A percentile compares a stretch with the other conserved stretches of the same genome.
phyloP scores from a whole-genome alignment of 768 basidiomycete species.

The Neoboletus brunneissimus region DNA sequence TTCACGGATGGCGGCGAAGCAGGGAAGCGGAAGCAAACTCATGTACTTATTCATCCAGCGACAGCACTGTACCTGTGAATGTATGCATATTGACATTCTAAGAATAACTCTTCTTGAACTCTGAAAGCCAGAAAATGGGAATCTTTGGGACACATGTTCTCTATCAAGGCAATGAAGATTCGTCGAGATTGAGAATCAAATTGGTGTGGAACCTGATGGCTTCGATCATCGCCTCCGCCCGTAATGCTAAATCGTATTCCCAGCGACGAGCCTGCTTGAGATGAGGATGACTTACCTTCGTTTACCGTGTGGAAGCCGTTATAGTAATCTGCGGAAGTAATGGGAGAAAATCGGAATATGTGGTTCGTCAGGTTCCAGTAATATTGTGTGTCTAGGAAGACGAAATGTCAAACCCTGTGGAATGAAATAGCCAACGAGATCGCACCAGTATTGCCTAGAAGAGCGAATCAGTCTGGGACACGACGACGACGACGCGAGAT shows the following conservation, averaged over 20 bases:
- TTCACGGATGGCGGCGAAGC: not conserved
- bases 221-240: slow-evolving; percentile 53
- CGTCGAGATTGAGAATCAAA: slow-evolving; percentile 65
- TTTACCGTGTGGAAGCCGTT: slow-evolving; percentile 20
- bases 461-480: not conserved
- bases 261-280: not conserved
- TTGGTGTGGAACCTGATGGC: slow-evolving; percentile 64
- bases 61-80: not conserved
- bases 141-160: not conserved
- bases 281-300: slow-evolving; percentile 9
- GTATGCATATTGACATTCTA: not conserved
- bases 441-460: slow-evolving; percentile 20
- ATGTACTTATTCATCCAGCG: not conserved
- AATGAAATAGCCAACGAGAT: not conserved
- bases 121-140: not conserved
- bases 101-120: not conserved
- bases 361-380: slow-evolving; percentile 24
- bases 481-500: not conserved
- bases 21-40: not conserved
- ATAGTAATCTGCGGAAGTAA: slow-evolving; percentile 9
- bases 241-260: slow-evolving; percentile 37
- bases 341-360: slow-evolving; percentile 61
- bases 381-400: slow-evolving; percentile 11
- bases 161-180: slow-evolving; percentile 32
- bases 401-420: not conserved